A percentile compares a stretch with the other conserved stretches of the same genome.
Conservation (phyloP, 352 stramenopile species). For the Phytophthora citricola region DNA sequence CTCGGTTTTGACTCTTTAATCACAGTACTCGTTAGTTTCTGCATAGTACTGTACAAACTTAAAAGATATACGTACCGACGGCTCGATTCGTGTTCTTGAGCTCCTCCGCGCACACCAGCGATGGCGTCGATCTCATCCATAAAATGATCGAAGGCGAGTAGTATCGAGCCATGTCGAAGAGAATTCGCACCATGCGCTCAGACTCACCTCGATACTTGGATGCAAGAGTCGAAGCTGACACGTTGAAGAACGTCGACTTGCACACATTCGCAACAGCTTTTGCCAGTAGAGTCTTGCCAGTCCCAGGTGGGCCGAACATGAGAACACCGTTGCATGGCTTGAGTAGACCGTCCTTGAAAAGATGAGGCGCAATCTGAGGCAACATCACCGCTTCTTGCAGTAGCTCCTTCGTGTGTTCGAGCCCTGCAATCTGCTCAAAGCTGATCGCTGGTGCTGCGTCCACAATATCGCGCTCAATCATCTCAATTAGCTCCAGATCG, state of each 20-base stretch:
- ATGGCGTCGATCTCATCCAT: slow-evolving; percentile 99
- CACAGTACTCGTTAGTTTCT: background rate
- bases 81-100: slow-evolving; percentile 84
- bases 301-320: slow-evolving; percentile 88
- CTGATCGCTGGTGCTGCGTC: slow-evolving; percentile 63
- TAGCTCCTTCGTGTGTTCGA: slow-evolving; percentile 80
- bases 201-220: slow-evolving; percentile 94
- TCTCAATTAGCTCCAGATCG: slow-evolving; percentile 84
- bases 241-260: slow-evolving; percentile 98
- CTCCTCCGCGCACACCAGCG: slow-evolving; percentile 66
- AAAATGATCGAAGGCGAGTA: slow-evolving; percentile 97
- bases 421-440: slow-evolving; percentile 79
- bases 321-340: slow-evolving; percentile 86
- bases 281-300: slow-evolving; percentile 90
- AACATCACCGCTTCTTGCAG: slow-evolving; percentile 86
- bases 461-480: slow-evolving; percentile 87
- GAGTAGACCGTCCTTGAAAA: slow-evolving; percentile 81
- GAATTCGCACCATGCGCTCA: slow-evolving; percentile 96
- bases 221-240: slow-evolving; percentile 90
- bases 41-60: too few relatives aligned
- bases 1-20: slow-evolving; percentile 95
- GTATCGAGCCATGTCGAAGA: slow-evolving; percentile 98
- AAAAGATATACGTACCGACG: slow-evolving; percentile 45
- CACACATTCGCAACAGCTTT: slow-evolving; percentile 95
- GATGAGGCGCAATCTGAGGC: slow-evolving; percentile 78